Base-by-base conservation (phyloP, 2,329 filamentous ascomycete genomes). In the Diplodia mutila region DNA sequence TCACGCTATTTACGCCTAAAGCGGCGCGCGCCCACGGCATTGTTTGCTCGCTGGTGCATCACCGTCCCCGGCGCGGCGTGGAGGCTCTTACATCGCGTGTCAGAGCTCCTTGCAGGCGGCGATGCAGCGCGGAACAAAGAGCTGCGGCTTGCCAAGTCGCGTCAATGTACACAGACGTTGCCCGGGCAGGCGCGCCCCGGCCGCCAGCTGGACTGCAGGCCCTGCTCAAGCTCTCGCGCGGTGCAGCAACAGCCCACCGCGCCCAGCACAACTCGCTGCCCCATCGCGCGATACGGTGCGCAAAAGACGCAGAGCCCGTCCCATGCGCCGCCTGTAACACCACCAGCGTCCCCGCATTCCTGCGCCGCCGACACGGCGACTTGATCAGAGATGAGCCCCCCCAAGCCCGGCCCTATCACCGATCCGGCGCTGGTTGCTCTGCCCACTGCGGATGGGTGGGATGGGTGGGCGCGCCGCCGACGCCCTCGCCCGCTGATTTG, bases 41-140 rank as follows among this genome's bases (percentile, higher is more conserved):
- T 63, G 59, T 63, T 63, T 63, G 59, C 49, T 63, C 59, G 49
- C 59, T 63, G 59, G 59, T 27, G 59, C 59, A 63, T 51, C 59
- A 25, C 42, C 42, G 59, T 49, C 59, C 59, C 59, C 49, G 59
- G 49, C 49, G 49, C 42, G 59, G 59, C 59, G 25, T 37, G 59
- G 59, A 63, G 59, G 59, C 59, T 63, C 59, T 63, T 63, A 65
- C 65, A 51, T 32, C 55, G 65, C 65, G 65, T 61, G 65, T 67
- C 42, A 49, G 54, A 67, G 34, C 46, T 67, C 65, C 65, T 67
- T 67, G 65, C 65, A 61, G 54, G 25, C 54, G 65, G 46, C 65
- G 65, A 55, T 48, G 65, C 65, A 57, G 42, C 42, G 54, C 54
- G 65, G 65, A 66, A 67, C 65, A 67, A 67, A 67, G 65, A 63